Base-by-base conservation (phyloP, 306 rosid genomes). In the Citrullus mucosospermus region DNA sequence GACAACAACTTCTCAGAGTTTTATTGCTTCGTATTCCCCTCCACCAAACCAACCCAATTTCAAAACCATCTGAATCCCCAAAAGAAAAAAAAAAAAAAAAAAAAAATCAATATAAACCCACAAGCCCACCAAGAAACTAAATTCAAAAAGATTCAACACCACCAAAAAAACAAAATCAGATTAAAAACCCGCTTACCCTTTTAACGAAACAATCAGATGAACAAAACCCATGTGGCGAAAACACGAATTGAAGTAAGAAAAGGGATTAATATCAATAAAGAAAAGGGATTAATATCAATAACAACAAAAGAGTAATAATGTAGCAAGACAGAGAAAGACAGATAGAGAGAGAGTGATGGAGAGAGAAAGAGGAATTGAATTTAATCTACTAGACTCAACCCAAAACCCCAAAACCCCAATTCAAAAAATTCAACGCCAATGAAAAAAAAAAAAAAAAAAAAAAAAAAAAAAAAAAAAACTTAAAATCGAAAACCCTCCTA, bases 31-130 rank as follows among this genome's bases (percentile, higher is more conserved):
- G 61, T 66, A 56, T 55, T 68, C 61, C 83, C 44, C 79, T 75
- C 86, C 76, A 86, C 90, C 87, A 87, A 92, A 87, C 90, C 86
- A 83, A 75, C 83, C 80, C 85, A 87, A 84, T 83, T 85, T 48
- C 57, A 58, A 77, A 77, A 54, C 28, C 62, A 17, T 16, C 38
- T 14, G 16, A 72, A 46, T 28, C 51, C 74, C 38, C 8, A 36
- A 36, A 66, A 3, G 9, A 22, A 22, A 22, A 22, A 22, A 22
- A 43, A 68, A 32, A 32, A 32, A 32, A 32, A 32, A 32, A 32
- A 32, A 32, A 32, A 73, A 28, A 22, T 54, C 6, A 70, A 44
- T 36, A 61, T 32, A 68, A 66, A 32, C 34, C 34, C 34, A 68
- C 20, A 63, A 12, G 22, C 57, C 76, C 76, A 70, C 56, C 3